phyloP scores from a whole-genome alignment of 805 yeast genomes.

The Teunomyces stri region DNA sequence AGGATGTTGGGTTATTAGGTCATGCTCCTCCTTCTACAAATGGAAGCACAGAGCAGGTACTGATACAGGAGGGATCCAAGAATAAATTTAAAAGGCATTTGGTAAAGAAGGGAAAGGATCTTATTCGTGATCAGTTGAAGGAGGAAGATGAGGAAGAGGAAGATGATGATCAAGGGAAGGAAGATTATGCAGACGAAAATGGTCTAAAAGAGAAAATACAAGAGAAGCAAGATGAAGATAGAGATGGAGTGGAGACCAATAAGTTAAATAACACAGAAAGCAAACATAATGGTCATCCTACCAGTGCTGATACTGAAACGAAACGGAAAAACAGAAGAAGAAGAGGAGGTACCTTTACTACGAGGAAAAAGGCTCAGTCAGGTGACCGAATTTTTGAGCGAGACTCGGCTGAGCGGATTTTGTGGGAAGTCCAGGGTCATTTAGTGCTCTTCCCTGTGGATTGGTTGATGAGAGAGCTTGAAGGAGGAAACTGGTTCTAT shows the following conservation, averaged over 20 bases:
- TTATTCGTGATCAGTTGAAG: conserved; percentile 1
- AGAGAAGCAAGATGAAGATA: neutral
- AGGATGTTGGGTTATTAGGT: conserved; percentile 37
- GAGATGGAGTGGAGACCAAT: neutral
- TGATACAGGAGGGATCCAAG: neutral
- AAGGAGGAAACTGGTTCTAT: conserved; percentile 92
- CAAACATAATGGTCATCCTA: neutral
- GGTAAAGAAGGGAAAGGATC: conserved; percentile 1
- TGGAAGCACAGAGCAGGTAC: conserved; percentile 4
- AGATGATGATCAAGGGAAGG: neutral
- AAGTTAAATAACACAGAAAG: neutral
- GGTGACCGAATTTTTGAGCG: conserved; percentile 62
- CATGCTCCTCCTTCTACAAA: conserved; percentile 26
- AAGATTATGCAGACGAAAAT: neutral
- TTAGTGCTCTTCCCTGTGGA: conserved; percentile 88
- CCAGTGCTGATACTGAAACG: neutral
- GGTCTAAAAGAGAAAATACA: neutral
- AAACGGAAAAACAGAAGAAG: conserved; percentile 23
- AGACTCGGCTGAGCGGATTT: conserved; percentile 70
- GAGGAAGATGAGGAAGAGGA: conserved; percentile 6
- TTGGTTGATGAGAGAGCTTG: conserved; percentile 86
- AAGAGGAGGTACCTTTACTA: conserved; percentile 36
- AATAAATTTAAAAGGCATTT: conserved; percentile 8
- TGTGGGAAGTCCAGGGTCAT: conserved; percentile 78
- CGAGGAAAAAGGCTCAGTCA: conserved; percentile 31